Evolutionary conservation across 2,329 filamentous ascomycete genomes (phyloP), one percentile per base, ranked within the genome.

Genomic region (Arthrobotrys megalospora): DNA sequence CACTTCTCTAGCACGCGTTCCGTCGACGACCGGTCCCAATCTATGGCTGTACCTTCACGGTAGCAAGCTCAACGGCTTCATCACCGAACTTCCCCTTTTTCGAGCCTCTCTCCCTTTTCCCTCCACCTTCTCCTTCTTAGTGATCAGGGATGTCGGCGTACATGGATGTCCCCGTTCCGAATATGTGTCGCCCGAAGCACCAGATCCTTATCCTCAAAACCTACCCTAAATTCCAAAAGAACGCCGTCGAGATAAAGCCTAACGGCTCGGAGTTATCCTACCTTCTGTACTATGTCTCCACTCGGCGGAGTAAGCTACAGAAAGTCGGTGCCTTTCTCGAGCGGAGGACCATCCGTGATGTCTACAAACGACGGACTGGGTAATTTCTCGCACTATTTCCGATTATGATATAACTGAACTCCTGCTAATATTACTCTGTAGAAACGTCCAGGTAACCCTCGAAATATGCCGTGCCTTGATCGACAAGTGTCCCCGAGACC

Each of bases 211-310:
- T 97, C 81, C 89, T 97, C 81, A 97, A 97, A 86, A 98, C 95
- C 87, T 99, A 97, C 85, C 96, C 96, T 14, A 92, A 92, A 81
- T 94, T 93, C 80, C 93, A 93, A 80, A 98, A 97, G 86, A 93
- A 93, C 64, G 91, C 93, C 80, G 92, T 94, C 83, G 93, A 97
- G 83, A 93, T 97, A 83, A 96, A 95, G 86, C 94, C 96, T 52
- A 98, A 98, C 85, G 93, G 93, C 81, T 97, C 93, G 86, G 96
- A 99, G 87, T 90, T 99, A 80, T 97, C 93, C 85, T 98, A 98
- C 84, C 89, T 99, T 80, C 90, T 98, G 68, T 98, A 97, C 88
- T 98, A 99, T 87, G 94, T 93, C 79, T 96, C 93, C 83, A 97
- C 94, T 82, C 93, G 95, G 78, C 91, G 93, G 80, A 95, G 93